These are phyloP conservation scores for Acmispon strigosus DNA, from an alignment of 306 rosid genomes.

Conservation along the genomic window DNA sequence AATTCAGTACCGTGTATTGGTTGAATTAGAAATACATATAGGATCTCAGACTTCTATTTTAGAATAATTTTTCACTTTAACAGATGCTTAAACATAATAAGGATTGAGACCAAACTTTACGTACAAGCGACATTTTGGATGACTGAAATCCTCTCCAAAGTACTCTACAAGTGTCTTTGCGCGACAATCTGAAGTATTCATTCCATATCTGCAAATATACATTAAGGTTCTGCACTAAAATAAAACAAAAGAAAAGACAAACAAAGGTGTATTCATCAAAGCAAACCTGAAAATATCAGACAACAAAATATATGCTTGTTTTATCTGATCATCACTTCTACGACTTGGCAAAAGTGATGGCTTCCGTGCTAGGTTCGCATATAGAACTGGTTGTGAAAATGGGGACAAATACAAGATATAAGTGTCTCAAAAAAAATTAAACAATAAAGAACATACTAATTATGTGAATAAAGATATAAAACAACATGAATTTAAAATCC, in stretches of 20 bases:
- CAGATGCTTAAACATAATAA: constrained; percentile 1
- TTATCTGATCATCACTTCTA: constrained; percentile 68
- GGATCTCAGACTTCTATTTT: constrained; percentile 3
- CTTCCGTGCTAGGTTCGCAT: constrained; percentile 62
- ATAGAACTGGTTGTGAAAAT: constrained; percentile 49
- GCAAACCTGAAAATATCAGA: constrained; percentile 90
- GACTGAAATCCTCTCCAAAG: constrained; percentile 68
- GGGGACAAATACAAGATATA: neutral
- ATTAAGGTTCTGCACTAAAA: neutral
- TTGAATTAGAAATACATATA: neutral
- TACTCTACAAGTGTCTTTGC: constrained; percentile 78
- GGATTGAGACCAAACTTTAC: constrained; percentile 23
- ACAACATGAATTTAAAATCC: neutral
- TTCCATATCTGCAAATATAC: constrained; percentile 61
- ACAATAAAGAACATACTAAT: neutral
- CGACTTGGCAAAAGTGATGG: constrained; percentile 88
- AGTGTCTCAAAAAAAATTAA: neutral
- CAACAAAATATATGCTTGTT: constrained; percentile 71
- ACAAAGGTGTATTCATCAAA: constrained; percentile 17
- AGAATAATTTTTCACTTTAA: neutral
- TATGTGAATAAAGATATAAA: neutral
- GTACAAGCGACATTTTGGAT: constrained; percentile 69
- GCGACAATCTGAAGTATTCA: constrained; percentile 76
- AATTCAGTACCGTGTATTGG: neutral
- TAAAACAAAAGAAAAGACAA: neutral